Evolutionary conservation across 805 yeast species (phyloP).

Genomic region (Priceomyces medius): DNA sequence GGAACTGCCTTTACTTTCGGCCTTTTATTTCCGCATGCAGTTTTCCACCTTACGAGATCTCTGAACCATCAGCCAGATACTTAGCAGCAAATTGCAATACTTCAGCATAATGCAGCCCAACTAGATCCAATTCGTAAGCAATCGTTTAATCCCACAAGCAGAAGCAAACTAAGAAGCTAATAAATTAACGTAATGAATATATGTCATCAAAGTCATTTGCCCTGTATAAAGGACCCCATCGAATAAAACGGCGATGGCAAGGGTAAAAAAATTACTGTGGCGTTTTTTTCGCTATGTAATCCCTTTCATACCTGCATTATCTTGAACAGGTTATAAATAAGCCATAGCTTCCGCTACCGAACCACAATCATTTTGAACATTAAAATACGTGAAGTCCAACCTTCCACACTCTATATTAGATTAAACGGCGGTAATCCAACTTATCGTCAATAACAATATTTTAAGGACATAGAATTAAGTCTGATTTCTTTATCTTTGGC

Average conservation of each 20-base stretch:
- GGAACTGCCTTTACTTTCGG: too few species aligned
- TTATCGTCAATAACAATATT: too few species aligned
- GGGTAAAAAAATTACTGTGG: neutral
- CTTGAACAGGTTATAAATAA: neutral
- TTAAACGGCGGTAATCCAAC: constrained; percentile 8
- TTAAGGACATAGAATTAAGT: too few species aligned
- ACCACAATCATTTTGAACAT: neutral
- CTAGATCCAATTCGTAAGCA: too few species aligned
- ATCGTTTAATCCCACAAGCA: too few species aligned
- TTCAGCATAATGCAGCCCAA: too few species aligned
- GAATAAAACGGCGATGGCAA: neutral
- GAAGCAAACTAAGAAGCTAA: too few species aligned
- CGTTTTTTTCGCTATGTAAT: neutral
- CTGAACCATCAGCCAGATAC: too few species aligned
- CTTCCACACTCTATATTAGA: constrained; percentile 7
- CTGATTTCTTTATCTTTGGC: too few species aligned
- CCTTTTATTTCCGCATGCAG: neutral
- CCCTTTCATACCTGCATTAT: neutral
- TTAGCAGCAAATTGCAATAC: too few species aligned
- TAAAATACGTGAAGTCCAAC: constrained; percentile 14
- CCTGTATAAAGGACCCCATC: neutral
- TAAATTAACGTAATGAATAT: neutral
- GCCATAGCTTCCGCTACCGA: neutral
- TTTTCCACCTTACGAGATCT: neutral
- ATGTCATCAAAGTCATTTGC: neutral